Base-by-base conservation (phyloP, 1,139 yeast species). In the Taiozyma sp. region DNA sequence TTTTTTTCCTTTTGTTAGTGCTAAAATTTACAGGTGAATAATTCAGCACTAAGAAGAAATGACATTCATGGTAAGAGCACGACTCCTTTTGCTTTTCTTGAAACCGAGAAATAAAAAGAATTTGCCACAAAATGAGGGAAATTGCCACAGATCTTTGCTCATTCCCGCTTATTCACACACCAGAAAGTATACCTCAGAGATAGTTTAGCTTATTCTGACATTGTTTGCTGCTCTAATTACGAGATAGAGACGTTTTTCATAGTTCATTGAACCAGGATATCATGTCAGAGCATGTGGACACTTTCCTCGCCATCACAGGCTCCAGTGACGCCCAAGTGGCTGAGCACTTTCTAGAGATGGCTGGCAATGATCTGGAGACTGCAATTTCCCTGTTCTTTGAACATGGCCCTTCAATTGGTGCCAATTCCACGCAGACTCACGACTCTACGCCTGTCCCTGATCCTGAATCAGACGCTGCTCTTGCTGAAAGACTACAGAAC, bases 331-430 rank as follows among this genome's bases (percentile, higher is more conserved):
- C 80, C 2, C 76, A 77, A 3, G 73, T 81, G 32, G 99, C 99
- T 2, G 74, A 76, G 54, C 91, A 85, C 62, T 95, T 86, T 65
- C 70, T 95, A 45, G 92, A 86, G 32, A 83, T 92, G 70, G 80
- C 95, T 10, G 92, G 84, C 48, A 84, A 84, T 52, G 83, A 90
- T 64, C 67, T 93, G 45, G 97, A 92, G 55, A 80, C 83, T 30
- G 99, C 99, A 0, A 89, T 95, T 8, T 82, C 92, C 12, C 72
- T 95, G 47, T 95, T 73, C 69, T 84, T 88, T 73, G 99, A 95
- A 65, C 79, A 81, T 51, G 90, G 89, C 29, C 79, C 71, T 3
- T 45, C 54, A 27, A 30, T 45, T 29, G 53, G 51, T 27, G 14
- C 47, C 34, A 39, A 44, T 30, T 12, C 43, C 12, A 24, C 19